Evolutionary conservation across 2,329 filamentous ascomycete genomes (phyloP).

Genomic region (Allantophomopsis cytisporea): DNA sequence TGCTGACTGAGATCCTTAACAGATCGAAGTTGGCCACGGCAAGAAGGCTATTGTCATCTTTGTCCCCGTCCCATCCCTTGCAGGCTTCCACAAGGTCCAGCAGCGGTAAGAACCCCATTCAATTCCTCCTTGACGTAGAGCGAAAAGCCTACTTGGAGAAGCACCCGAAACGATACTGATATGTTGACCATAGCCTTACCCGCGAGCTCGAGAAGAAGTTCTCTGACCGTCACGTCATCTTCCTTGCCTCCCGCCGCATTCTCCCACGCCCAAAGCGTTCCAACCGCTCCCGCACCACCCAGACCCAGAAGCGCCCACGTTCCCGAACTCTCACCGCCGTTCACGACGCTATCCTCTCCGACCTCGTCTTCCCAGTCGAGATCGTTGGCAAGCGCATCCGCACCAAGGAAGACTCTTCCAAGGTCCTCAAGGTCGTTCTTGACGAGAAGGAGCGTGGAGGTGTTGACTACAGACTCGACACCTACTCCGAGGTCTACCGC

Average conservation of each 20-base stretch:
- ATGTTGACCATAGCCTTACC: constrained; percentile 56
- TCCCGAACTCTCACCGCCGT: constrained; percentile 96
- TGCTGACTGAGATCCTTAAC: constrained; percentile 53
- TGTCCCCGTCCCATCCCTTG: constrained; percentile 97
- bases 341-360: constrained; percentile 94
- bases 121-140: constrained; percentile 2
- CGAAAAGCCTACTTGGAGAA: not conserved
- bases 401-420: constrained; percentile 97
- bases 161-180: constrained; percentile 3
- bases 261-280: constrained; percentile 97
- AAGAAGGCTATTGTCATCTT: constrained; percentile 99
- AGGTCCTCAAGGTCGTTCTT: constrained; percentile 96
- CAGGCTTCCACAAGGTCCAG: constrained; percentile 98
- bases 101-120: constrained; percentile 65
- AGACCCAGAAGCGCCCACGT: constrained; percentile 97
- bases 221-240: constrained; percentile 98
- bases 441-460: constrained; percentile 99
- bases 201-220: constrained; percentile 99
- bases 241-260: constrained; percentile 98
- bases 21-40: constrained; percentile 99
- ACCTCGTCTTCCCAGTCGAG: constrained; percentile 99
- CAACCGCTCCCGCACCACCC: constrained; percentile 87
- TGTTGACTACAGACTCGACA: constrained; percentile 99
- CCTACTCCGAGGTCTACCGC: constrained; percentile 99
- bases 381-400: constrained; percentile 98